Percentiles rank a stretch among this genome's conserved stretches.
Conservation (phyloP, 2,329 filamentous ascomycete genomes). For the Colletotrichum eleusines region DNA sequence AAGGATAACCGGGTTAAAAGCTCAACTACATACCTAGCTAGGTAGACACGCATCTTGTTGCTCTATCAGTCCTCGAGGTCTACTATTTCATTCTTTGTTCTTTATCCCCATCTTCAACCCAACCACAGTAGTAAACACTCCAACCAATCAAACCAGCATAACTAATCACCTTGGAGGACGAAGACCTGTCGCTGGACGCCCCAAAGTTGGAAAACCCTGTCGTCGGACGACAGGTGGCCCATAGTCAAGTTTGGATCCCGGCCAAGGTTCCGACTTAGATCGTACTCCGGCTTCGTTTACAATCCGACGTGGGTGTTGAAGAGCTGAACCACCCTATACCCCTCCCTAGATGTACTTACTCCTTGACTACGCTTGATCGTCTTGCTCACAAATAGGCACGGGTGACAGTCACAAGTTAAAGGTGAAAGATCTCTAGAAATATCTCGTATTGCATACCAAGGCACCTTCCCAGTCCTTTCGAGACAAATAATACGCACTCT, state of each 20-base stretch:
- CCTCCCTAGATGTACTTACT: background rate
- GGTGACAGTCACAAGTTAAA: background rate
- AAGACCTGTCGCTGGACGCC: background rate
- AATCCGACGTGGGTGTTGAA: background rate
- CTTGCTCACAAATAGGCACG: background rate
- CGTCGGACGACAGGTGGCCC: background rate
- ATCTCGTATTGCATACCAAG: background rate
- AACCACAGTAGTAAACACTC: background rate
- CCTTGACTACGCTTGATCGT: background rate
- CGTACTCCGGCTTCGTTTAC: background rate
- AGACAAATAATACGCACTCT: conserved; percentile 2
- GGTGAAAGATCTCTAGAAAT: background rate
- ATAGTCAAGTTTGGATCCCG: background rate
- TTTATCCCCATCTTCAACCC: background rate
- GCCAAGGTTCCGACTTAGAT: background rate
- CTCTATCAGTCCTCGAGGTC: background rate
- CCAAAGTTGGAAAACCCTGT: background rate
- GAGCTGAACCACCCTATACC: background rate
- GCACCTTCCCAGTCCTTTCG: background rate
- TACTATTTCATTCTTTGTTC: background rate
- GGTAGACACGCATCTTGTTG: no score
- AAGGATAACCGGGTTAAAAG: background rate
- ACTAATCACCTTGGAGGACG: background rate
- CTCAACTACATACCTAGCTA: background rate
- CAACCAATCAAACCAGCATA: background rate